These are phyloP conservation scores for Xylona heveae DNA, from an alignment of 495 filamentous ascomycete species.

Conservation along the genomic window DNA sequence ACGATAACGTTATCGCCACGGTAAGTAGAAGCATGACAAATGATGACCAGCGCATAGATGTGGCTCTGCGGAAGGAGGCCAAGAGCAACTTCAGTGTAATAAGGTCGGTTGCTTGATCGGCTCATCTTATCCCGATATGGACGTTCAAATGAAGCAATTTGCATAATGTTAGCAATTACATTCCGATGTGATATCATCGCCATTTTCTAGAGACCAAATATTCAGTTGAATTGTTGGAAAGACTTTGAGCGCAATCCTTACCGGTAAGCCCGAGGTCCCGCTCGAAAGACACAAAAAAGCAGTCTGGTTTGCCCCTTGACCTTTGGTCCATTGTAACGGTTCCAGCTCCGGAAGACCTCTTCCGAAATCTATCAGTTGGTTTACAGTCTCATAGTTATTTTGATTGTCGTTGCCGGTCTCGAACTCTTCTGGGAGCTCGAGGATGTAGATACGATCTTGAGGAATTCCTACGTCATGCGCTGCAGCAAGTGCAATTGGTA, in stretches of 20 bases:
- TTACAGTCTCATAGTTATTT: constrained; percentile 42
- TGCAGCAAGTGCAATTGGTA: constrained; percentile 47
- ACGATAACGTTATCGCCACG: constrained; percentile 60
- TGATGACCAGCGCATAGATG: constrained; percentile 68
- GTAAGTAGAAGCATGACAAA: constrained; percentile 44
- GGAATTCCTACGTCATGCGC: constrained; percentile 46
- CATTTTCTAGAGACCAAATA: constrained; percentile 42
- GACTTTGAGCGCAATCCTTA: constrained; percentile 16
- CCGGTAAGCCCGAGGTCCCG: constrained; percentile 71
- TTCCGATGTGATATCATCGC: constrained; percentile 85
- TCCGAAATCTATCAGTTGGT: constrained; percentile 47
- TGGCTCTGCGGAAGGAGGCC: constrained; percentile 70
- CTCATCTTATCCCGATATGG: constrained; percentile 18
- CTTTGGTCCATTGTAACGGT: constrained; percentile 42
- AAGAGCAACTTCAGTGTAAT: constrained; percentile 36
- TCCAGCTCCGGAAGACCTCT: constrained; percentile 37
- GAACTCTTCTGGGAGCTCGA: constrained; percentile 37
- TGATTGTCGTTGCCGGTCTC: constrained; percentile 25
- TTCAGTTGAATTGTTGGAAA: constrained; percentile 2
- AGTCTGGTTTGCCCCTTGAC: constrained; percentile 52
- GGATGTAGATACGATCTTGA: constrained; percentile 48
- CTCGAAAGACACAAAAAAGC: constrained; percentile 83
- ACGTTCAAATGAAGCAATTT: constrained; percentile 35
- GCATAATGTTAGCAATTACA: constrained; percentile 66
- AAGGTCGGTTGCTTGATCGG: constrained; percentile 15